Evolutionary conservation across 768 basidiomycete species (phyloP).

Genomic region (Rhizopogon vinicolor): DNA sequence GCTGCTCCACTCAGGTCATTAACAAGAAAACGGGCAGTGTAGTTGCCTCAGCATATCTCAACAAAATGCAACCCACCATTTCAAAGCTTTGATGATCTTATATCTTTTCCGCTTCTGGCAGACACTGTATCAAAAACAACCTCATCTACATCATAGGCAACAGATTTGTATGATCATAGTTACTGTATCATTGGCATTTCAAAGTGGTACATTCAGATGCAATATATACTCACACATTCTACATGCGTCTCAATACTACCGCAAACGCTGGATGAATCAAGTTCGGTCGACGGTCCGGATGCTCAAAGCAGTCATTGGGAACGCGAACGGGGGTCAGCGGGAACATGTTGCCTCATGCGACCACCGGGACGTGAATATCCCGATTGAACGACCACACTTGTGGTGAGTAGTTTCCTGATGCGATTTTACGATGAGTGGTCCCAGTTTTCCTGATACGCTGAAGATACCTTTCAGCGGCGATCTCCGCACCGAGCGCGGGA

Average conservation of each 20-base stretch:
- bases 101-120: not conserved
- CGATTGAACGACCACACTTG: not conserved
- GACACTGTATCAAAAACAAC: slow-evolving; percentile 1
- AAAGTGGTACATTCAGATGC: not conserved
- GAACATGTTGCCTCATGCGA: not conserved
- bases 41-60: slow-evolving; percentile 63
- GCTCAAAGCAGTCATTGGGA: not conserved
- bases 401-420: not conserved
- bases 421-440: not conserved
- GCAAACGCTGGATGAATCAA: not conserved
- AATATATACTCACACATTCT: not conserved
- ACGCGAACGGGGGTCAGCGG: not conserved
- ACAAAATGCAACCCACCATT: slow-evolving; percentile 64
- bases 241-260: not conserved
- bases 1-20: slow-evolving; percentile 37
- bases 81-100: slow-evolving; percentile 38
- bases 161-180: not conserved
- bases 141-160: not conserved
- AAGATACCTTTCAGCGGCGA: not conserved
- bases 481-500: not conserved
- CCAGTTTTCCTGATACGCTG: not conserved
- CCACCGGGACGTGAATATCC: not conserved
- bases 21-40: slow-evolving; percentile 55
- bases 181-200: not conserved
- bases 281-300: not conserved